These are phyloP conservation scores for Cryptococcus sp. DNA, from an alignment of 1,284 basidiomycete species.

Conservation along the genomic window DNA sequence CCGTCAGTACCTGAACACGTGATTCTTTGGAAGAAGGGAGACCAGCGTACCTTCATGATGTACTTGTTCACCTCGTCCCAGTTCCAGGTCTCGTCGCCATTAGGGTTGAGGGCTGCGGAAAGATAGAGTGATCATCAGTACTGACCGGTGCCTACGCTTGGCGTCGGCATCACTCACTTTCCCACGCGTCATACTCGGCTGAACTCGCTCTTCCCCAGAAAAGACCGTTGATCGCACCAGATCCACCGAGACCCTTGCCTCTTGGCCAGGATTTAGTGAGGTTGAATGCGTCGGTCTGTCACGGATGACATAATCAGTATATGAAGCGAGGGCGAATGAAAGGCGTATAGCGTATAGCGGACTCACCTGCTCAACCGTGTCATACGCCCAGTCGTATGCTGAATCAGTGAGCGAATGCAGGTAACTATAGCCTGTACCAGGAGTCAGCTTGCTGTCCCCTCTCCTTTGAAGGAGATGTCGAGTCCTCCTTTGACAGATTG, in stretches of 20 bases:
- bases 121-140: not conserved
- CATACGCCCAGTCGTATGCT: slow-evolving; percentile 66
- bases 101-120: slow-evolving; percentile 42
- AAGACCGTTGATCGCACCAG: slow-evolving; percentile 68
- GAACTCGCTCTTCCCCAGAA: slow-evolving; percentile 58
- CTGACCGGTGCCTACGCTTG: not conserved
- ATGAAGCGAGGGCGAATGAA: slow-evolving; percentile 6
- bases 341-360: too few relatives aligned
- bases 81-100: slow-evolving; percentile 47
- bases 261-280: slow-evolving; percentile 59
- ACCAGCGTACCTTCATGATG: slow-evolving; percentile 46
- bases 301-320: slow-evolving; percentile 1
- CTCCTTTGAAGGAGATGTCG: not conserved
- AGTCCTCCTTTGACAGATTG: not conserved
- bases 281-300: slow-evolving; percentile 28
- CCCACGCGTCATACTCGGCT: slow-evolving; percentile 56
- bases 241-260: slow-evolving; percentile 71
- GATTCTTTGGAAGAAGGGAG: slow-evolving; percentile 37
- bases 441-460: not conserved
- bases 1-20: not conserved
- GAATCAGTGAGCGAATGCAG: slow-evolving; percentile 52
- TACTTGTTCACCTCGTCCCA: slow-evolving; percentile 50
- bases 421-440: slow-evolving; percentile 43
- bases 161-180: slow-evolving; percentile 27
- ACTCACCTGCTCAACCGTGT: slow-evolving; percentile 59